Evolutionary conservation across 2,329 filamentous ascomycete genomes (phyloP), one percentile per base, ranked within the genome.

Genomic region (Microdochium paspali): DNA sequence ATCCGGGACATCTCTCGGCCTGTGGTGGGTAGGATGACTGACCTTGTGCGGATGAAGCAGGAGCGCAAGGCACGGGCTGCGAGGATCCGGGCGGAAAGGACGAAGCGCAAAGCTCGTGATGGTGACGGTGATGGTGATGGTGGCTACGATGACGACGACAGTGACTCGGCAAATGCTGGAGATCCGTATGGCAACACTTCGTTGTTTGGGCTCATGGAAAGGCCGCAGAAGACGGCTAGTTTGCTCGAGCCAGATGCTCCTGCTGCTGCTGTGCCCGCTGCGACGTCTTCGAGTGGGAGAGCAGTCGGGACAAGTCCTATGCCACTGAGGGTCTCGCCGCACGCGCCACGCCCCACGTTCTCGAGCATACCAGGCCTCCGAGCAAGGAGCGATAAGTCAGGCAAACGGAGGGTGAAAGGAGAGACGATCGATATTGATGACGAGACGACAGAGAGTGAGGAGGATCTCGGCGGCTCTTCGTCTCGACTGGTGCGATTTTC

Each of bases 1-100:
- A 77, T 79, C 50, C 64, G 59, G 20, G 64, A 68, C 49, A 74
- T 80, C 44, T 71, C 75, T 32, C 67, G 76, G 7, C 77, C 76
- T 2, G 71, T 77, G 10, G 66, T 74, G 0, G 68, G 67, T 1
- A 57, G 58, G 2, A 65, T 66, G 54, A 69, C 66, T 0, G 59
- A 65, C 9, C 40, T 63, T 2, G 63, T 66, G 13, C 62, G 59
- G 50, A 53, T 58, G 45, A 65, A 63, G 39, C 60, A 65, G 24
- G 62, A 68, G 24, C 64, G 64, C 6, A 57, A 66, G 23, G 54
- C 58, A 10, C 62, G 63, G 24, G 56, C 55, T 1, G 63, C 61
- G 47, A 65, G 56, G 46, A 40, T 21, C 23, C 42, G 42, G 12
- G 23, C 23, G 42, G 70, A 74, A 54, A n/a, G n/a, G n/a, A n/a